Percentiles rank a stretch among this genome's conserved stretches.
Evolutionary conservation across 2,329 filamentous ascomycete species (phyloP).

Genomic region (Diaporthe ilicicola): DNA sequence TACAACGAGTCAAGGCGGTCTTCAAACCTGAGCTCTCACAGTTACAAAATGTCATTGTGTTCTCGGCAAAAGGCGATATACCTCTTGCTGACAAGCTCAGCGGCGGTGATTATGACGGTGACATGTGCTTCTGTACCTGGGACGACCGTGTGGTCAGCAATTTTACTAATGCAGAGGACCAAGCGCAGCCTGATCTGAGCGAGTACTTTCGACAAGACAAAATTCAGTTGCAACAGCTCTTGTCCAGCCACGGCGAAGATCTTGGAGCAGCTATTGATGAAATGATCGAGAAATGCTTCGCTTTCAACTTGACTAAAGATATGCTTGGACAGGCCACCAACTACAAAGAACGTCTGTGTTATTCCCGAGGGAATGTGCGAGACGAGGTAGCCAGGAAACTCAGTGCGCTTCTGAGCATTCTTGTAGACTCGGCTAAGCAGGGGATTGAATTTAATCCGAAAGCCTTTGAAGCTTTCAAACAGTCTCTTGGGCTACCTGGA

Average conservation of each 20-base stretch:
- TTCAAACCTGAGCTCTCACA: conserved; percentile 68
- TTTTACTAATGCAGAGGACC: conserved; percentile 70
- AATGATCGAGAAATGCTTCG: conserved; percentile 63
- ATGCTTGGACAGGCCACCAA: conserved; percentile 72
- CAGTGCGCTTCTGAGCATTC: conserved; percentile 58
- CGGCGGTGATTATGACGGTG: conserved; percentile 84
- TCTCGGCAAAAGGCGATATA: conserved; percentile 68
- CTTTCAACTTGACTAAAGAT: conserved; percentile 64
- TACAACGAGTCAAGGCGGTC: conserved; percentile 72
- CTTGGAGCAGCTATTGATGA: conserved; percentile 44
- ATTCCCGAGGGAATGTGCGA: conserved; percentile 62
- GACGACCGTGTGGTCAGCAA: conserved; percentile 70
- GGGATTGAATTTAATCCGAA: conserved; percentile 56
- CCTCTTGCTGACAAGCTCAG: conserved; percentile 76
- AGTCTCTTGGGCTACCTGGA: conserved; percentile 36
- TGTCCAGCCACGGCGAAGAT: conserved; percentile 33
- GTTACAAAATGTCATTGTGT: conserved; percentile 82
- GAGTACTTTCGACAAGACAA: conserved; percentile 58
- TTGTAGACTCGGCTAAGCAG: conserved; percentile 68
- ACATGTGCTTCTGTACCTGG: conserved; percentile 82
- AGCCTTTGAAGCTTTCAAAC: conserved; percentile 51
- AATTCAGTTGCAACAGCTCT: conserved; percentile 55
- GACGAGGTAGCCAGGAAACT: conserved; percentile 55
- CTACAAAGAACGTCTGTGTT: conserved; percentile 70
- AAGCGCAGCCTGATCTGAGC: conserved; percentile 54